Base-by-base conservation (phyloP, 31 red algal species). In the Porphyra umbilicalis region DNA sequence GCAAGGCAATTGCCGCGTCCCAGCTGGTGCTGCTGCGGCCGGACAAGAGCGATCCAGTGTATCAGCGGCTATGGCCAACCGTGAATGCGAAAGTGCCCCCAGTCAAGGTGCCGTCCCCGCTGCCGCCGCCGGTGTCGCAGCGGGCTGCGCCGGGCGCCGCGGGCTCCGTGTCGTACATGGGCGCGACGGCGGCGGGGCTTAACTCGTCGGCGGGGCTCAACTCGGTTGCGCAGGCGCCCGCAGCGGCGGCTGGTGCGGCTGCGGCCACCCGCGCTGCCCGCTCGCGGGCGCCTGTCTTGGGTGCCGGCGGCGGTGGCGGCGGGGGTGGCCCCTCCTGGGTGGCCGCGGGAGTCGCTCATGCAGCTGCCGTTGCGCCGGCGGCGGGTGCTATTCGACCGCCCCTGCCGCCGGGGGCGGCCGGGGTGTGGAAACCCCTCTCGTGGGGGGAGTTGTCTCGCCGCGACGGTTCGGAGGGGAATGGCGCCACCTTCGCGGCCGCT, bases 1-100 rank as follows among this genome's bases (percentile, higher is more conserved):
- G 95, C 32, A 94, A 94, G 75, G 91, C 89, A 29, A 79, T 98
- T 33, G 42, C 84, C 29, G 89, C 86, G 8, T 82, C 89, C 15
- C 39, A 40, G 14, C 79, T 94, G 29, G 75, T 94, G 0, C 86
- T 88, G 33, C 35, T 89, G 33, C 91, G 91, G 20, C 91, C 91
- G 6, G 91, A 93, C 10, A 20, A 38, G 35, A 89, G 86, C 38
- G 88, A 93, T 35, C 34, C 80, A 75, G 81, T 79, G 68, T 78
- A 93, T 33, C 88, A 84, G 46, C 85, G 85, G 42, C 81, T 82
- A 78, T 77, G 87, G 32, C 78, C 75, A 29, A 46, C 84, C 36
- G 37, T 57, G 39, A 80, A 35, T 36, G 37, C 25, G 29, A 35
- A 25, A n/a, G 1, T 79, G 32, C 29, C 31, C 9, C 34, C 11